Conservation (phyloP, 768 basidiomycete species). For the Serendipita sp. region DNA sequence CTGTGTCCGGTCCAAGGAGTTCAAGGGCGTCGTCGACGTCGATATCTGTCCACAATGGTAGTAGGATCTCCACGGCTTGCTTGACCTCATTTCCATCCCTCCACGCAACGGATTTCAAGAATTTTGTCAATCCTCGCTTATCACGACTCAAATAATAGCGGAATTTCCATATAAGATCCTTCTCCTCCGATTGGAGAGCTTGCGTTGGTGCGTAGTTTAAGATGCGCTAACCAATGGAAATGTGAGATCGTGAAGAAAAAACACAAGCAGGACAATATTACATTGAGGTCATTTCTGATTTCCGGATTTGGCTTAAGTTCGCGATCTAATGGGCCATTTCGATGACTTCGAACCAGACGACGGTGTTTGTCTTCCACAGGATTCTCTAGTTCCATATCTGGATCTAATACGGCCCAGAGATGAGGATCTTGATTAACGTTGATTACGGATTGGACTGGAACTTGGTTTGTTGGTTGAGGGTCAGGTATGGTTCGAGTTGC, state of each 20-base stretch:
- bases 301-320: slow-evolving; percentile 96
- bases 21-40: slow-evolving; percentile 95
- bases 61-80: slow-evolving; percentile 88
- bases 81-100: slow-evolving; percentile 90
- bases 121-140: slow-evolving; percentile 90
- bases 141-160: slow-evolving; percentile 91
- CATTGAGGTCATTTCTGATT: slow-evolving; percentile 82
- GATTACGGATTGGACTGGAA: slow-evolving; percentile 19
- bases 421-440: slow-evolving; percentile 41
- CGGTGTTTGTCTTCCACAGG: slow-evolving; percentile 97
- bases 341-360: slow-evolving; percentile 80
- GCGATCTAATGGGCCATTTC: slow-evolving; percentile 85
- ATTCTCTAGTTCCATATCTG: slow-evolving; percentile 82
- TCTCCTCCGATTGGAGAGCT: slow-evolving; percentile 74
- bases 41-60: slow-evolving; percentile 94
- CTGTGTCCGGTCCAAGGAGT: slow-evolving; percentile 73
- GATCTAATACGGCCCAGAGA: slow-evolving; percentile 81
- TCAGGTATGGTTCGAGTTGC: slow-evolving; percentile 14
- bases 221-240: slow-evolving; percentile 42
- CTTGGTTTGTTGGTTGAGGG: not conserved
- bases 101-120: slow-evolving; percentile 96
- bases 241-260: not conserved
- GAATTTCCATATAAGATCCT: slow-evolving; percentile 96
- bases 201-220: slow-evolving; percentile 85
- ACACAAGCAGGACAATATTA: slow-evolving; percentile 23